Percentiles rank a stretch among this genome's conserved stretches.
These are phyloP conservation scores for Alloteropsis semialata DNA, from an alignment of 176 grass and related monocot species.

Conservation along the genomic window DNA sequence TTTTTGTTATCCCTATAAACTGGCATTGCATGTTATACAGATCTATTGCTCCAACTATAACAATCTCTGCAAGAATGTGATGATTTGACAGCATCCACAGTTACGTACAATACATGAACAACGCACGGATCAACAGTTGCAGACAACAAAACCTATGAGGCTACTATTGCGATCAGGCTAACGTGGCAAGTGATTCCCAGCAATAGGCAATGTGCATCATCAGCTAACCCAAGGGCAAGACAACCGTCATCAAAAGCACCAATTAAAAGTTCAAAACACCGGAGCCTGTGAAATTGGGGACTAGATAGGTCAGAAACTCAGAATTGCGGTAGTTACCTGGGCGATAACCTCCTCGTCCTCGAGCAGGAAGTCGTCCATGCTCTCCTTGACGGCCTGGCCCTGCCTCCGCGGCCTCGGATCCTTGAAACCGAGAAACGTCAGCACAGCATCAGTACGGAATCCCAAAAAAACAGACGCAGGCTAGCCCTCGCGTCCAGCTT, in stretches of 20 bases:
- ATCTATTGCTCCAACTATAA: background rate
- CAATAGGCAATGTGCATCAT: background rate
- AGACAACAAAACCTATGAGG: background rate
- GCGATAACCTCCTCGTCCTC: conserved; percentile 50
- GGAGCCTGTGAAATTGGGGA: background rate
- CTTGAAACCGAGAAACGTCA: background rate
- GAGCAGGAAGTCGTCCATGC: conserved; percentile 55
- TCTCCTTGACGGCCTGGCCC: conserved; percentile 37
- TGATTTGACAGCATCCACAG: background rate
- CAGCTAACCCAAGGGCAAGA: background rate
- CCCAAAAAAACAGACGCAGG: background rate
- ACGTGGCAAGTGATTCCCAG: background rate
- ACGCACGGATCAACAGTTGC: background rate
- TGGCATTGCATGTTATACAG: background rate
- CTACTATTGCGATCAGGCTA: background rate
- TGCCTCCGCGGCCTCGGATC: conserved; percentile 31
- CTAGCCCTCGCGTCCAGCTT: conserved; percentile 3
- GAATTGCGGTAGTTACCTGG: conserved; percentile 28
- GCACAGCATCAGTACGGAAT: background rate
- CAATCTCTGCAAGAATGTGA: background rate
- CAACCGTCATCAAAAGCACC: background rate
- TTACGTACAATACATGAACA: background rate
- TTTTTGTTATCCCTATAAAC: background rate
- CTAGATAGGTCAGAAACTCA: no score
- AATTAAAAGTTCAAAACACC: background rate